Conservation (phyloP, 352 stramenopile species). For the Pythium monospermum region DNA sequence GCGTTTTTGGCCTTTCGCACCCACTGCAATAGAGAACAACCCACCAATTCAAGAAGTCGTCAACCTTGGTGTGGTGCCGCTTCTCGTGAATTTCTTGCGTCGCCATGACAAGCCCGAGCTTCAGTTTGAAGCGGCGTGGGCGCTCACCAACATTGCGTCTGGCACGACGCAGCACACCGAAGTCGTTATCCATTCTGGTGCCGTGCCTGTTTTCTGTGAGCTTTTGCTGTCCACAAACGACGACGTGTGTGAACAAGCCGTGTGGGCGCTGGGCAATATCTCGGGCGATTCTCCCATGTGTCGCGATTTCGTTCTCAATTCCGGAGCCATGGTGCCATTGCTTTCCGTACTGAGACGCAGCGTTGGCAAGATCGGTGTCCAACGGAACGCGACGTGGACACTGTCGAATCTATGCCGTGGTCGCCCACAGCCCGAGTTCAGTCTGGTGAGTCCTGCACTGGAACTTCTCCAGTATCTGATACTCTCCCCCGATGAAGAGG, state of each 20-base stretch:
- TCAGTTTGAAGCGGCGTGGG: constrained; percentile 99
- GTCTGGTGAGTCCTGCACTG: constrained; percentile 91
- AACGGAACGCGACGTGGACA: constrained; percentile 99
- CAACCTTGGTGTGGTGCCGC: constrained; percentile 94
- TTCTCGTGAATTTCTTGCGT: constrained; percentile 96
- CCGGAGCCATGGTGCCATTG: constrained; percentile 93
- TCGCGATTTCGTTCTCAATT: constrained; percentile 94
- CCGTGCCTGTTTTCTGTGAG: constrained; percentile 96
- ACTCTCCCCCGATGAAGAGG: constrained; percentile 95
- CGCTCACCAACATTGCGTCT: constrained; percentile 99
- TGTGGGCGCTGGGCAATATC: constrained; percentile 99
- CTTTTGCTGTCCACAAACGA: constrained; percentile 96
- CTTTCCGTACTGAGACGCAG: constrained; percentile 41
- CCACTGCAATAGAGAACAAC: constrained; percentile 89
- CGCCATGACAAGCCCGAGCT: constrained; percentile 90
- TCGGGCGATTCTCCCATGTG: constrained; percentile 96
- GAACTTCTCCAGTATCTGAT: constrained; percentile 95
- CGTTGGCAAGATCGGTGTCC: constrained; percentile 92
- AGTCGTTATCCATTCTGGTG: constrained; percentile 96
- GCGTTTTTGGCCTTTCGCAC: constrained; percentile 11
- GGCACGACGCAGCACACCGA: constrained; percentile 97
- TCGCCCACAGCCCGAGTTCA: constrained; percentile 93
- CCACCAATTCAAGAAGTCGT: constrained; percentile 99
- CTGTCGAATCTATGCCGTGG: constrained; percentile 98
- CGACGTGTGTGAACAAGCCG: constrained; percentile 95